These are phyloP conservation scores for Daldinia sp. DNA, from an alignment of 2,329 filamentous ascomycete genomes.

Conservation along the genomic window DNA sequence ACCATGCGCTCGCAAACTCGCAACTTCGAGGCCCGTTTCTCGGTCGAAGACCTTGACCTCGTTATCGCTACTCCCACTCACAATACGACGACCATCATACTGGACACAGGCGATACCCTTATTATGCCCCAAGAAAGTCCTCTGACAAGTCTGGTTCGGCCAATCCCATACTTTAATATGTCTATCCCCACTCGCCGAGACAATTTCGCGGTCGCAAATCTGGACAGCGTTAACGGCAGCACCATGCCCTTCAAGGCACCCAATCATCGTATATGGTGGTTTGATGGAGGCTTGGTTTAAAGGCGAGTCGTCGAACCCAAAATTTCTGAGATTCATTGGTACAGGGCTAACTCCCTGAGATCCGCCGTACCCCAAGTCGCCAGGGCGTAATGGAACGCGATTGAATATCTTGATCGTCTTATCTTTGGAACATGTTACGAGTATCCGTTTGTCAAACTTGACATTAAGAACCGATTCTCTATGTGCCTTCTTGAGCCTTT, in stretches of 20 bases:
- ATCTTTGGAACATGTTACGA: conserved; percentile 98
- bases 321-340: conserved; percentile 60
- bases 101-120: conserved; percentile 99
- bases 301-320: conserved; percentile 58
- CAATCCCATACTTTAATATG: conserved; percentile 96
- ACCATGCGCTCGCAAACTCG: conserved; percentile 81
- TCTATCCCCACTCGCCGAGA: conserved; percentile 93
- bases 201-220: conserved; percentile 83
- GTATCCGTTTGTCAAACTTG: conserved; percentile 86
- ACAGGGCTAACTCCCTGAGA: conserved; percentile 59
- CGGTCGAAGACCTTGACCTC: conserved; percentile 96
- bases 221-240: conserved; percentile 98
- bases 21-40: conserved; percentile 85
- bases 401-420: conserved; percentile 98
- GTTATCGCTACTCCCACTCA: conserved; percentile 95
- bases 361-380: conserved; percentile 64
- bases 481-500: conserved; percentile 80
- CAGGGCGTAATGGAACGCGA: conserved; percentile 70
- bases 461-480: conserved; percentile 92
- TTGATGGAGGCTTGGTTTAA: conserved; percentile 60
- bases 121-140: conserved; percentile 84
- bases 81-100: conserved; percentile 90
- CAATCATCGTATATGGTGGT: conserved; percentile 78
- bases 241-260: conserved; percentile 80
- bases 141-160: conserved; percentile 75